Base-by-base conservation (phyloP, 2,329 filamentous ascomycete species). In the Pseudocercospora musae region DNA sequence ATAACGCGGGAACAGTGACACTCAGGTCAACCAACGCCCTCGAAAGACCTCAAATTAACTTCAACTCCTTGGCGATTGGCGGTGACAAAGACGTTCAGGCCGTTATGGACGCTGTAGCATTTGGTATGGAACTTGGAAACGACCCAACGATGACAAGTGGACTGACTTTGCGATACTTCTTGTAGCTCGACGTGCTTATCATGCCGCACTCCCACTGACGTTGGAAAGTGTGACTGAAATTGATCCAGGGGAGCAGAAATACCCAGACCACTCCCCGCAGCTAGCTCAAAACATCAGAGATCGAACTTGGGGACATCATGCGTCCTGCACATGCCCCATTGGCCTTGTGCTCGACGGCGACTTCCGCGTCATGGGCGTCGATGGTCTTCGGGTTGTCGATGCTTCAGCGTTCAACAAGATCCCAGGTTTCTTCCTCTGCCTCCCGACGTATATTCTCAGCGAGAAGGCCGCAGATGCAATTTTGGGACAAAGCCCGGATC, bases 391-490 rank as follows among this genome's bases (percentile, higher is more conserved):
- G 20, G 86, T 88, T 2, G 86, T 89, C 0, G 86, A 89, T 74
- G 86, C 85, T 0, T 82, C 79, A 23, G 78, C 83, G 0, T 88
- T 84, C 60, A 83, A 85, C 0, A 77, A 77, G 57, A 84, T 83
- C 55, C 83, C 84, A 0, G 85, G 84, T 64, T 81, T 77, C 60
- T 85, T 83, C 67, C 78, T 81, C 23, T 78, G 79, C 4, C 70
- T 82, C 0, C 78, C 84, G 0, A 80, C 80, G 0, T 86, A 84
- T 66, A 84, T 87, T 73, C 76, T 84, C 7, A 80, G 79, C 1
- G 85, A 88, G 77, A 88, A 88, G 78, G 86, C 86, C 0, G 82
- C 84, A 1, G 84, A 87, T 72, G 81, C 80, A 6, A 87, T 88
- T 46, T 40, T 67, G 23, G 44, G 44, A 23, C 44, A 48, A 25